phyloP scores from a whole-genome alignment of 352 stramenopile species.

The Pythium graminicola region DNA sequence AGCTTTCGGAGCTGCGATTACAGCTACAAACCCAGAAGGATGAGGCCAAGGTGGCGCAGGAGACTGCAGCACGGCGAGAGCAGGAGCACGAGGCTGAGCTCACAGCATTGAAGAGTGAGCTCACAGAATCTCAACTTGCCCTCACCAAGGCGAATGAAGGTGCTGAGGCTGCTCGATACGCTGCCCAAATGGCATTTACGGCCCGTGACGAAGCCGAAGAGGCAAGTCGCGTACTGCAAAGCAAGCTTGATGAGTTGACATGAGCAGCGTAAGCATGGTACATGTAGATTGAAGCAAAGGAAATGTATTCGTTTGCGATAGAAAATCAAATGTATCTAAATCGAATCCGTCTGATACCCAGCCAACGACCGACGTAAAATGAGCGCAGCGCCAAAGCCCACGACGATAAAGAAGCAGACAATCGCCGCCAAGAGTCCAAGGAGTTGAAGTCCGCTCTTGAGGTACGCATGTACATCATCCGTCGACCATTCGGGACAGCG shows the following conservation, averaged over 20 bases:
- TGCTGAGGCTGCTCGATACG: conserved; percentile 62
- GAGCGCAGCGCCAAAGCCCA: conserved; percentile 59
- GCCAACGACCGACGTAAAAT: conserved; percentile 66
- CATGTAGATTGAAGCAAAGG: neutral
- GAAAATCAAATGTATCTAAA: conserved; percentile 29
- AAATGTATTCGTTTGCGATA: neutral
- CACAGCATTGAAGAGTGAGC: conserved; percentile 29
- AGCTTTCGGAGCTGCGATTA: conserved; percentile 30
- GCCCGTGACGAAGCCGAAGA: conserved; percentile 59
- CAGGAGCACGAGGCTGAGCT: too few relatives aligned
- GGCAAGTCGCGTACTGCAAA: conserved; percentile 33
- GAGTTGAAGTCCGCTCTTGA: conserved; percentile 54
- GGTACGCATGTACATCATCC: conserved; percentile 57
- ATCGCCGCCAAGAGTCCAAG: conserved; percentile 59
- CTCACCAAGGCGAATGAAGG: conserved; percentile 52
- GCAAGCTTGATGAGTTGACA: conserved; percentile 30
- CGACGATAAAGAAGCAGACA: conserved; percentile 72
- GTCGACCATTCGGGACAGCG: conserved; percentile 77
- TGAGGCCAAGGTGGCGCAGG: conserved; percentile 17
- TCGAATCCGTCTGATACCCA: conserved; percentile 81
- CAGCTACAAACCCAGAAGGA: conserved; percentile 31
- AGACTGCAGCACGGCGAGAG: too few relatives aligned
- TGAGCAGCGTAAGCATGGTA: conserved; percentile 2
- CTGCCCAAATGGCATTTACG: conserved; percentile 61
- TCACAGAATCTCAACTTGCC: conserved; percentile 38